Evolutionary conservation across 1,284 basidiomycete species (phyloP).

Genomic region (Leccinum variabile): DNA sequence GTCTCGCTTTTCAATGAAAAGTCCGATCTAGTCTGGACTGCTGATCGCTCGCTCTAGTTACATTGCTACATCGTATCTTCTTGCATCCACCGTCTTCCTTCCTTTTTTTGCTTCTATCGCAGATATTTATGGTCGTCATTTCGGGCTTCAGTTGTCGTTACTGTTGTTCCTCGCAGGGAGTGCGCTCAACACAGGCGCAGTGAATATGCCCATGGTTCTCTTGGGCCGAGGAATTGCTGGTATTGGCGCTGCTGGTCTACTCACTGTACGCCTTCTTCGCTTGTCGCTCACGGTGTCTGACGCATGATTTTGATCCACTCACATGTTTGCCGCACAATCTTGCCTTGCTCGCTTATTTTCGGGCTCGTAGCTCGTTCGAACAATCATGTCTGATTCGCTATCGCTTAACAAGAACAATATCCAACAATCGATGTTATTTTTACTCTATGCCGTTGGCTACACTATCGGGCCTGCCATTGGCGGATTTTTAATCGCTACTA

Average conservation of each 20-base stretch:
- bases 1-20: neutral
- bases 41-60: constrained; percentile 32
- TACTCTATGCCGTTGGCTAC: constrained; percentile 47
- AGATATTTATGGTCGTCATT: constrained; percentile 50
- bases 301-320: neutral
- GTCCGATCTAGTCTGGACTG: neutral
- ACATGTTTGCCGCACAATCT: neutral
- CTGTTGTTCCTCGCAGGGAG: constrained; percentile 48
- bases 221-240: constrained; percentile 49
- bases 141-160: constrained; percentile 44
- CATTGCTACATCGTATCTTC: constrained; percentile 49
- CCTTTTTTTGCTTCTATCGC: constrained; percentile 51
- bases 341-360: neutral
- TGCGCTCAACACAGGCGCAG: constrained; percentile 46
- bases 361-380: constrained; percentile 40
- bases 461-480: constrained; percentile 48
- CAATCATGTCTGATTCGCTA: constrained; percentile 45
- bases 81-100: constrained; percentile 53
- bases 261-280: constrained; percentile 38
- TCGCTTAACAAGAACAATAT: constrained; percentile 46
- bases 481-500: constrained; percentile 40
- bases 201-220: constrained; percentile 47
- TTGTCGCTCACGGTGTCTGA: neutral
- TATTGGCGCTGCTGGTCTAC: constrained; percentile 49
- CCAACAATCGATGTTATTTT: constrained; percentile 42